Evolutionary conservation across 441 rosid genomes (phyloP).

Genomic region (Euphorbia celastroides): DNA sequence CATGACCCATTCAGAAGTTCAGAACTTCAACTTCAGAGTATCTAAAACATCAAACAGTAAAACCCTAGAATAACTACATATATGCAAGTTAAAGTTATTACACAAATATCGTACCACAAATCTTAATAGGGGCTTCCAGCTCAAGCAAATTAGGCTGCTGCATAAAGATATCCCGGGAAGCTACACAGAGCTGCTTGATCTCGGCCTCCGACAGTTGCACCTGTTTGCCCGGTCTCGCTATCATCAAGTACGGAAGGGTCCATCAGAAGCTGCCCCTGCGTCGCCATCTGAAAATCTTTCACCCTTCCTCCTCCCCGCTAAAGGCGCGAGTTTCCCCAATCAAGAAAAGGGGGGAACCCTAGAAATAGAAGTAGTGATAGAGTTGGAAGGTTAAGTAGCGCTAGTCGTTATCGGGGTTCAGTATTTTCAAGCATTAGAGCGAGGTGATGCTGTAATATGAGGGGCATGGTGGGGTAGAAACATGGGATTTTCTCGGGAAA

Average conservation of each 20-base stretch:
- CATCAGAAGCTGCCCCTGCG: slow-evolving; percentile 43
- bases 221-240: slow-evolving; percentile 81
- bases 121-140: slow-evolving; percentile 94
- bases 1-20: neutral
- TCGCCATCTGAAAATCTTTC: slow-evolving; percentile 24
- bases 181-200: slow-evolving; percentile 77
- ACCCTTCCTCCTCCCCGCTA: slow-evolving; percentile 6
- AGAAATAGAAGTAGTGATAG: slow-evolving; percentile 2
- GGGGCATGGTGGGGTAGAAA: slow-evolving; percentile 6
- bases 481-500: neutral
- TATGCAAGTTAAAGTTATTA: neutral
- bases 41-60: neutral
- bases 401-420: neutral
- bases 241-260: slow-evolving; percentile 65
- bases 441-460: neutral
- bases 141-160: slow-evolving; percentile 87
- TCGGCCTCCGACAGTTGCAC: slow-evolving; percentile 83
- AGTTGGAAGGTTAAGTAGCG: neutral
- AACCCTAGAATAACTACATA: neutral
- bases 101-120: slow-evolving; percentile 54
- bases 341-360: slow-evolving; percentile 15
- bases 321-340: slow-evolving; percentile 3
- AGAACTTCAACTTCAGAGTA: neutral
- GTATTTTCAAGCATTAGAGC: neutral
- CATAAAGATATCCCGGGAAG: slow-evolving; percentile 62